These are phyloP conservation scores for Penicillium sp. DNA, from an alignment of 2,329 filamentous ascomycete genomes.

Conservation along the genomic window DNA sequence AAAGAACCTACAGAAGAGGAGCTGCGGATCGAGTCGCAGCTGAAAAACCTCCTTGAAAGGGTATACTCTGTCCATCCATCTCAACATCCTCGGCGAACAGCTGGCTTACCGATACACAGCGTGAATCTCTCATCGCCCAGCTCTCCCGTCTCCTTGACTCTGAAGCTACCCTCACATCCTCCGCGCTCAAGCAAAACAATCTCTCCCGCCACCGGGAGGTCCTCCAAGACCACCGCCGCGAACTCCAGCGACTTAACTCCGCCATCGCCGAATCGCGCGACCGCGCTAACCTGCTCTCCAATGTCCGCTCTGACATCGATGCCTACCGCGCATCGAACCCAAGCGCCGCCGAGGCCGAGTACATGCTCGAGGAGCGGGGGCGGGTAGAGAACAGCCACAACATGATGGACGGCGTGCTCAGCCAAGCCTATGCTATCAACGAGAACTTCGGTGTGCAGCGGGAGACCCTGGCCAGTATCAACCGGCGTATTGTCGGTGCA, in stretches of 20 bases:
- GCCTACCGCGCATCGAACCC: conserved; percentile 81
- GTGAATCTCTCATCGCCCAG: conserved; percentile 76
- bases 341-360: conserved; percentile 82
- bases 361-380: conserved; percentile 88
- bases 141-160: conserved; percentile 88
- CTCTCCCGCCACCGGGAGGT: conserved; percentile 87
- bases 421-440: conserved; percentile 94
- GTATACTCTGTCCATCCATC: conserved; percentile 14
- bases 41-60: conserved; percentile 74
- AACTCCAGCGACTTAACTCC: conserved; percentile 71
- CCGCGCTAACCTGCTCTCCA: conserved; percentile 83
- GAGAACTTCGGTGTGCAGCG: conserved; percentile 85
- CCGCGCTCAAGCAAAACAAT: conserved; percentile 96
- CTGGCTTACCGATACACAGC: conserved; percentile 50
- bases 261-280: conserved; percentile 75
- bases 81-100: neutral
- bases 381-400: conserved; percentile 86
- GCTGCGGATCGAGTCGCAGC: conserved; percentile 69
- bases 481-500: conserved; percentile 81
- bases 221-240: conserved; percentile 78
- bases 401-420: conserved; percentile 84
- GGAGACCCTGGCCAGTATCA: conserved; percentile 83
- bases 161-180: conserved; percentile 79
- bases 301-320: conserved; percentile 87
- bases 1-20: conserved; percentile 84